Percentiles rank a stretch among this genome's conserved stretches.
These are phyloP conservation scores for Teratosphaeria epicoccoides DNA, from an alignment of 2,329 filamentous ascomycete species.

Conservation along the genomic window DNA sequence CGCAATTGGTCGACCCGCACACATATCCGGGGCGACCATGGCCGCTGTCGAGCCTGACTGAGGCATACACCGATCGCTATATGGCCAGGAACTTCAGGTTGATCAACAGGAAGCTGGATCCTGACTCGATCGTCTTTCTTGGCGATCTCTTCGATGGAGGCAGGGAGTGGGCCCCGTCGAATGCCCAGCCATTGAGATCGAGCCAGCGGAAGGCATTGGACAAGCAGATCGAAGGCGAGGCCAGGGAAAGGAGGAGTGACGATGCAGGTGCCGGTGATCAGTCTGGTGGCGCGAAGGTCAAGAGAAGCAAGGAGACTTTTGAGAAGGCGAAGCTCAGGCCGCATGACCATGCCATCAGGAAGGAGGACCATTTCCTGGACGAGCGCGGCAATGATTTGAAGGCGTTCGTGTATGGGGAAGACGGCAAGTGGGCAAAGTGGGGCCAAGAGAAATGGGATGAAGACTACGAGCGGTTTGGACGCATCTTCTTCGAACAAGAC, in stretches of 20 bases:
- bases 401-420: constrained; percentile 21
- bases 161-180: constrained; percentile 76
- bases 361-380: constrained; percentile 13
- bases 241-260: constrained; percentile 43
- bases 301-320: constrained; percentile 11
- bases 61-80: constrained; percentile 78
- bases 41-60: constrained; percentile 56
- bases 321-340: constrained; percentile 5
- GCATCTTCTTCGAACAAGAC: constrained; percentile 57
- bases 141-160: constrained; percentile 95
- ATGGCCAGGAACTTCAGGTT: constrained; percentile 71
- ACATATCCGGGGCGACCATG: constrained; percentile 81
- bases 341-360: constrained; percentile 4
- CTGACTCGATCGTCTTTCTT: constrained; percentile 81
- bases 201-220: constrained; percentile 13
- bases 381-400: constrained; percentile 14
- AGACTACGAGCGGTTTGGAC: constrained; percentile 78
- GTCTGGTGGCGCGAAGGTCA: not conserved
- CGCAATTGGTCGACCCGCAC: constrained; percentile 84
- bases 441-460: constrained; percentile 73
- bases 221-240: constrained; percentile 39
- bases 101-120: constrained; percentile 64
- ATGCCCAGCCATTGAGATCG: constrained; percentile 18
- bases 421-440: constrained; percentile 53
- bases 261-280: not conserved